Evolutionary conservation across 78 protist genomes (phyloP), one percentile per base, ranked within the genome.

Genomic region (Cavenderia fasciculata): DNA sequence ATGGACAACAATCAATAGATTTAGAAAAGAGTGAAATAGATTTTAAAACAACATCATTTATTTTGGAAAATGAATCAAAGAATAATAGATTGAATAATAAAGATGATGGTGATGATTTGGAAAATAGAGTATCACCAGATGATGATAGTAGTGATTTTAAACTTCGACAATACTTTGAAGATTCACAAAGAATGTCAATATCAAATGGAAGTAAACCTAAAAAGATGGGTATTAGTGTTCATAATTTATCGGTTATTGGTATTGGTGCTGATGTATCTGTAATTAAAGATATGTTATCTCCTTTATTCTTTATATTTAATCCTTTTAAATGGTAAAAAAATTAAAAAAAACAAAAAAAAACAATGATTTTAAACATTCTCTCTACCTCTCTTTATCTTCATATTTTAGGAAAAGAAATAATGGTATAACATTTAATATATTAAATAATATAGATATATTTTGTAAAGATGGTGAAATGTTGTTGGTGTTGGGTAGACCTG

Each of bases 401-500:
- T 34, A 14, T 56, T 56, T 56, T 21, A 74, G 46, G 3, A 23
- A n/a, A 38, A 59, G 57, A n/a, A 74, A 59, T 4, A 82, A 63
- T 56, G 61, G 61, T 40, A 82, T 36, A 43, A 86, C 92, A 59
- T 86, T 86, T 65, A 51, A 86, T 74, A 86, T 86, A 27, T 74
- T 86, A 74, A 38, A 86, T 65, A 74, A 86, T 49, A 31, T 86
- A 38, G 65, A 59, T 63, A 56, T 51, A 18, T 86, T 72, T 51
- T 10, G 44, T 61, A 56, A 74, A 47, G 85, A 86, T 72, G 92
- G 92, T 54, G 54, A 86, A 54, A 72, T 86, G 84, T 47, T 86
- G n/a, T 74, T 86, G 21, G 92, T 86, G 8, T 46, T 86, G 2
- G 92, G 92, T 65, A 38, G 92, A 43, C 92, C 92, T 21, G 92